Evolutionary conservation across 352 stramenopile species (phyloP), one percentile per base, ranked within the genome.

Genomic region (Globisporangium viniferum): DNA sequence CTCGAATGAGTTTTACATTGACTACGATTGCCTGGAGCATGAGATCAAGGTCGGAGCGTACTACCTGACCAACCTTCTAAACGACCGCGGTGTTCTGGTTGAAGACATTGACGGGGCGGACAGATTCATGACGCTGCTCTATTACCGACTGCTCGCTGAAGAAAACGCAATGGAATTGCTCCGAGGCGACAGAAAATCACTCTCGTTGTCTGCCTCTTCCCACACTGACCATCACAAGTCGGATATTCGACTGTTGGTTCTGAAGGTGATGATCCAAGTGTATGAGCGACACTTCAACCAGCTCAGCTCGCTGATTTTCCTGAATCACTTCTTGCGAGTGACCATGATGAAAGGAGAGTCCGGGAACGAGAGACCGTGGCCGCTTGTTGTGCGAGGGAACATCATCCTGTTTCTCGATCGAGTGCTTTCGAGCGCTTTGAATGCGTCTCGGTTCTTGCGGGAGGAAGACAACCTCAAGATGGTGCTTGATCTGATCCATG

Each of bases 211-310:
- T 0, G 68, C 84, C 31, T 65, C 66, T 39, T 70, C 65, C 31
- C 64, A 69, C n/a, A 3, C 4, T 35, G 72, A 86, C 29, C 55
- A 88, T 2, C 78, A 91, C 36, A 74, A 80, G 65, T 91, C 80
- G 0, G 87, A 93, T 64, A 91, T 94, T 72, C 82, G 87, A 3
- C 73, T 94, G 53, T 64, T 96, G 24, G 88, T 94, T 39, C 60
- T 96, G 10, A 94, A 94, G 67, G 84, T 93, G 35, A 96, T 96
- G 88, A 94, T 94, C 57, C 84, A 94, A 66, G 59, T 95, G 0
- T 95, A 93, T 63, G 87, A 95, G 64, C 82, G 86, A 5, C 84
- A 95, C 62, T 93, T 86, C 48, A 84, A 75, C 31, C 75, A 93
- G 33, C 73, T 95, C 31, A 83, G 75, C 29, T 94, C 88, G n/a